Conservation (phyloP, 2,329 filamentous ascomycete species). For the Pseudocercospora eumusae region DNA sequence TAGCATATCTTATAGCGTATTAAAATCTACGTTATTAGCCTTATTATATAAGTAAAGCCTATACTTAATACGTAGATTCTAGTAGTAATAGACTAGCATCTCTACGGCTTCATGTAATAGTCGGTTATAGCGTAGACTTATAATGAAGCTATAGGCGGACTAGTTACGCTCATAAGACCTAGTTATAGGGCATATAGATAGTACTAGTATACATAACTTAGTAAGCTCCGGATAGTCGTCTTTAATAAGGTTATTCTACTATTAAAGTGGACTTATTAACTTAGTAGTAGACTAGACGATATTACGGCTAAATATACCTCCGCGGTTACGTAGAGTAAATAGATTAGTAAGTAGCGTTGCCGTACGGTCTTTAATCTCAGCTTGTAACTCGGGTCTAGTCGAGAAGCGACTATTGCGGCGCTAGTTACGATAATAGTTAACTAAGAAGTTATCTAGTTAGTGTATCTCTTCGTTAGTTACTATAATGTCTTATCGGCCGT, state of each 20-base stretch:
- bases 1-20: background rate
- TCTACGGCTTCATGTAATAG: background rate
- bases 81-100: background rate
- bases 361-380: background rate
- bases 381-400: too few relatives aligned
- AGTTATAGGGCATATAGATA: background rate
- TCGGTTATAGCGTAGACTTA: background rate
- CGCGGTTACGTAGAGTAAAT: background rate
- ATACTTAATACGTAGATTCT: slow-evolving; percentile 1
- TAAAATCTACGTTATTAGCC: background rate
- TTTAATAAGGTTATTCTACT: background rate
- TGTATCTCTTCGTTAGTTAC: too few relatives aligned
- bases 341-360: background rate
- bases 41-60: background rate
- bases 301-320: background rate
- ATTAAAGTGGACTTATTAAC: background rate
- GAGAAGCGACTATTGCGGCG: background rate
- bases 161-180: background rate
- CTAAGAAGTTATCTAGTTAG: too few relatives aligned
- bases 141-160: slow-evolving; percentile 1
- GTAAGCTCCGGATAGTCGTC: background rate
- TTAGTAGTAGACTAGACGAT: background rate
- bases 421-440: too few relatives aligned
- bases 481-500: too few relatives aligned
- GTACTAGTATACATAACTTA: background rate